Evolutionary conservation across 306 rosid genomes (phyloP), one percentile per base, ranked within the genome.

Genomic region (Senna siamea): DNA sequence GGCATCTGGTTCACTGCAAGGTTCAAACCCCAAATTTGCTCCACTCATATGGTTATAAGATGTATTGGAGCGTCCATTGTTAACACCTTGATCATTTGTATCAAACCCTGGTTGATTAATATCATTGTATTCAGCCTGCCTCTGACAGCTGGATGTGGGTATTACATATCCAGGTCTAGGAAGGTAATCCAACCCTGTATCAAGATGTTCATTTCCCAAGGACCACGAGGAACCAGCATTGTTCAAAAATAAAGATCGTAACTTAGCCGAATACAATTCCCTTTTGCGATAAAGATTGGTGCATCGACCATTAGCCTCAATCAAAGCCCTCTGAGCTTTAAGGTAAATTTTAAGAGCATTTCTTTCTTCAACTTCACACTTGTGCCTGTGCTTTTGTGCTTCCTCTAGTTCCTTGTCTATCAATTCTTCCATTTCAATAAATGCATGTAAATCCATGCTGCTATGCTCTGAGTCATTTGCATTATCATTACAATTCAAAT

Each of bases 351-450:
- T 89, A 77, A 89, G 85, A 76, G 97, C 94, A 81, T 86, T 88
- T 85, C 96, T 88, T 85, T 91, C 98, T 80, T 88, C 94, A 76
- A 89, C 81, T 89, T 93, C 98, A 78, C 97, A 93, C 69, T 46
- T 84, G 70, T 74, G 92, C 78, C 96, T 82, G 74, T 67, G 85
- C 67, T 85, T 94, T 84, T 89, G 98, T 61, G 96, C 98, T 78
- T 93, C 90, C 87, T 91, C 96, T 77, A 93, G 91, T 72, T 86
- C 96, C 87, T 84, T 93, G 82, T 91, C 98, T 43, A 93, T 70
- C 38, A 86, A 84, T 66, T 89, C 97, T 83, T 93, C 97, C 87
- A 88, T 82, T 78, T 82, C 85, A 76, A 80, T 77, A 74, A 82
- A 75, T 10, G 96, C 88, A 74, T 84, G 87, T 32, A 88, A 73